Percentiles rank a stretch among this genome's conserved stretches.
These are phyloP conservation scores for Aspergillus candidus DNA, from an alignment of 2,329 filamentous ascomycete genomes.

Conservation along the genomic window DNA sequence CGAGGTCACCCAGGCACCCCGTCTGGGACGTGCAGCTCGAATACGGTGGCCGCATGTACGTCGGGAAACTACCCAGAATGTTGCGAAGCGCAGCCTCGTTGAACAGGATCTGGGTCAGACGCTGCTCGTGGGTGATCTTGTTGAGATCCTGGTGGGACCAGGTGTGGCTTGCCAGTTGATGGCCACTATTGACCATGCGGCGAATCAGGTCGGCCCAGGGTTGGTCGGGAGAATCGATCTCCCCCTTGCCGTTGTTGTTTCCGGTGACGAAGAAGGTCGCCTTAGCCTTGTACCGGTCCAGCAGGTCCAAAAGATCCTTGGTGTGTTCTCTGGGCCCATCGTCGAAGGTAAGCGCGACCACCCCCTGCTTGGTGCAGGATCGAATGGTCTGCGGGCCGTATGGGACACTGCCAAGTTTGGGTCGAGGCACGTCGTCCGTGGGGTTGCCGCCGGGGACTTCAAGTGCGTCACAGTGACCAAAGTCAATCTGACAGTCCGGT, in stretches of 20 bases:
- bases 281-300: conserved; percentile 54
- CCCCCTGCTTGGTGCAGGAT: conserved; percentile 46
- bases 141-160: conserved; percentile 47
- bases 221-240: conserved; percentile 37
- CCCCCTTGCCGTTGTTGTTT: conserved; percentile 42
- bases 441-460: conserved; percentile 29
- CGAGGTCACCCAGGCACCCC: conserved; percentile 40
- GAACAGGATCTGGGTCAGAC: conserved; percentile 40
- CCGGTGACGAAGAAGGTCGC: conserved; percentile 63
- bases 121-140: conserved; percentile 31
- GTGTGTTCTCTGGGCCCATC: conserved; percentile 62
- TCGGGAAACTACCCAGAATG: conserved; percentile 46
- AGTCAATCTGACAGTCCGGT: conserved; percentile 37
- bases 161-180: conserved; percentile 49
- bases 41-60: conserved; percentile 51
- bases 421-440: conserved; percentile 30
- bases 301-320: conserved; percentile 54
- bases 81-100: conserved; percentile 44
- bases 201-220: conserved; percentile 36
- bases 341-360: conserved; percentile 61
- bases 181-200: conserved; percentile 41
- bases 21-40: conserved; percentile 33
- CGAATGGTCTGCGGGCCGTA: conserved; percentile 33
- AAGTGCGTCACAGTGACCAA: conserved; percentile 34
- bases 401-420: conserved; percentile 30